A percentile compares a stretch with the other conserved stretches of the same genome.
Evolutionary conservation across 1,284 basidiomycete genomes (phyloP).

Genomic region (Erythrobasidium hasegawianum): DNA sequence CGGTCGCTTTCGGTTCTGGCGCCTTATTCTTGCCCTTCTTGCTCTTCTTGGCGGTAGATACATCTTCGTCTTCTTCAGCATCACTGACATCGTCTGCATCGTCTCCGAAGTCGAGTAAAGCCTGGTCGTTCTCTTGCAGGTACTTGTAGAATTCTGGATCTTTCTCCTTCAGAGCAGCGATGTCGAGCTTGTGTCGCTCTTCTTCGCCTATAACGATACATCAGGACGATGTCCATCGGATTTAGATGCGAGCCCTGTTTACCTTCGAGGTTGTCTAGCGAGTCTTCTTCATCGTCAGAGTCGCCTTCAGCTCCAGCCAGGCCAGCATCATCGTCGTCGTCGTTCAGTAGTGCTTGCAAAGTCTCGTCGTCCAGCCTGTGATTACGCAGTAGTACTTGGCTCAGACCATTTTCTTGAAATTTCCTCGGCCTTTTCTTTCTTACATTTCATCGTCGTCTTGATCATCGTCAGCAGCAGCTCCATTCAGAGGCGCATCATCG

Average conservation of each 20-base stretch:
- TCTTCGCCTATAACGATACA: slow-evolving; percentile 36
- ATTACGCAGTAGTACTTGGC: slow-evolving; percentile 31
- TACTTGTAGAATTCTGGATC: slow-evolving; percentile 99
- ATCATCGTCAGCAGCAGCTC: slow-evolving; percentile 49
- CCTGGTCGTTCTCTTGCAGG: slow-evolving; percentile 88
- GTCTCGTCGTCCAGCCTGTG: slow-evolving; percentile 15
- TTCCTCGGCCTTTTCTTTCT: slow-evolving; percentile 21
- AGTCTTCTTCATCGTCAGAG: slow-evolving; percentile 56
- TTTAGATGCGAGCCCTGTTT: slow-evolving; percentile 34
- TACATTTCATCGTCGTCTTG: slow-evolving; percentile 46
- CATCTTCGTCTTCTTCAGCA: slow-evolving; percentile 39
- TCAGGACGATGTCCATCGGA: background rate
- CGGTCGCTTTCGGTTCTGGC: slow-evolving; percentile 56
- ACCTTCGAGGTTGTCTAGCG: slow-evolving; percentile 72
- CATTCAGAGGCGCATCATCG: slow-evolving; percentile 52
- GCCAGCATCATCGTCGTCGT: slow-evolving; percentile 52
- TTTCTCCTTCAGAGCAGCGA: slow-evolving; percentile 87
- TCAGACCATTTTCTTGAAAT: slow-evolving; percentile 38
- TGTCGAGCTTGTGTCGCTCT: slow-evolving; percentile 64
- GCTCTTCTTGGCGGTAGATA: slow-evolving; percentile 40
- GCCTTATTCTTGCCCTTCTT: slow-evolving; percentile 52
- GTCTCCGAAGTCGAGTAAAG: slow-evolving; percentile 69
- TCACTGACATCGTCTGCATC: slow-evolving; percentile 49
- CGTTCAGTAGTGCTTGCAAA: slow-evolving; percentile 22
- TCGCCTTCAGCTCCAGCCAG: slow-evolving; percentile 56